phyloP scores from a whole-genome alignment of 225 moss, liverwort and hornwort genomes.

The Ulota crispa region DNA sequence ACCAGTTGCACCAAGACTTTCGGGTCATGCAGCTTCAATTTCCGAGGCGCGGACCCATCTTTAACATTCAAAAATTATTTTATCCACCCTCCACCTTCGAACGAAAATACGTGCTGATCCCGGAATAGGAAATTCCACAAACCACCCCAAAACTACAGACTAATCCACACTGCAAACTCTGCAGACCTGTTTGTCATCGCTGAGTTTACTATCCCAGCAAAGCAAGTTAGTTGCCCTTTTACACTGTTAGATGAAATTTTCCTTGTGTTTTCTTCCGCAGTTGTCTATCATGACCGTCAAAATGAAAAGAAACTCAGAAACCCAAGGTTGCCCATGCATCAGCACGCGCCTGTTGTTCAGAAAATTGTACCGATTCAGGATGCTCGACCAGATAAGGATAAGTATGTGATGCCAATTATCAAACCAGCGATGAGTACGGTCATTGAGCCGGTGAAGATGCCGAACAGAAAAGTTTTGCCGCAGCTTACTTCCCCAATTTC shows the following conservation, averaged over 20 bases:
- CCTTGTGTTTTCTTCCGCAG: background rate
- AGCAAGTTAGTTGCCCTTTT: background rate
- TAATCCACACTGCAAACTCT: too few species aligned
- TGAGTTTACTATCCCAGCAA: too few species aligned
- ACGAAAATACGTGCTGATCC: too few species aligned
- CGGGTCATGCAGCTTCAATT: too few species aligned
- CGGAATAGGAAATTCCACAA: too few species aligned
- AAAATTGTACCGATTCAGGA: background rate
- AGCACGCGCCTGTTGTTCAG: background rate
- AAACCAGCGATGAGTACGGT: background rate
- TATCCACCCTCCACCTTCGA: background rate
- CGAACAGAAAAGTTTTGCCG: background rate
- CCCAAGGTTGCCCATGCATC: too few species aligned
- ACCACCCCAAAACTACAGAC: too few species aligned
- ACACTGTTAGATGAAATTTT: background rate
- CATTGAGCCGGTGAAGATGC: background rate
- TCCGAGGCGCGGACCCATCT: too few species aligned
- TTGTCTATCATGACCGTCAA: background rate
- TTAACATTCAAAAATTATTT: too few species aligned
- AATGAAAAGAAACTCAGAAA: background rate
- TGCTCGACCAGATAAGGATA: background rate
- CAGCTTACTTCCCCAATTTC: background rate
- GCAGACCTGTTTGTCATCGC: too few species aligned
- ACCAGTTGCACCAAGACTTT: too few species aligned
- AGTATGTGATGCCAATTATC: background rate